Conservation (phyloP, 192 early-diverging fungal species). For the Dissophora globulifera region DNA sequence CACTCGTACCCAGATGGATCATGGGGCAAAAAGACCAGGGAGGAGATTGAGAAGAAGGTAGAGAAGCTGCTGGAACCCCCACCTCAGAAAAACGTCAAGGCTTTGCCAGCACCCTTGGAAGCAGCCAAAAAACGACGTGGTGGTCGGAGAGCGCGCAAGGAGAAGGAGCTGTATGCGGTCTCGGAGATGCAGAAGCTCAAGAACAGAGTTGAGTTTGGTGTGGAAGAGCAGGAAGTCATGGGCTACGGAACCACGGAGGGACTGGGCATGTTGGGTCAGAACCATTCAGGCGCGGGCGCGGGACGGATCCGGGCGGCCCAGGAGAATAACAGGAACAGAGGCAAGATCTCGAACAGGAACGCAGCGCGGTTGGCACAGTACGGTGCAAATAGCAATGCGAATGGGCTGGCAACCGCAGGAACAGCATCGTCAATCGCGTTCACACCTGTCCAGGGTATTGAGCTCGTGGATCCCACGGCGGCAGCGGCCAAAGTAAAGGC, state of each 20-base stretch:
- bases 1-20: slow-evolving; percentile 78
- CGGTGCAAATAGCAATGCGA: slow-evolving; percentile 54
- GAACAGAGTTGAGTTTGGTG: slow-evolving; percentile 93
- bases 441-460: slow-evolving; percentile 95
- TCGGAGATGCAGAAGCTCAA: slow-evolving; percentile 91
- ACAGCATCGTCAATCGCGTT: slow-evolving; percentile 91
- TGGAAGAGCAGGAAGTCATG: slow-evolving; percentile 89
- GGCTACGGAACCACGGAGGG: slow-evolving; percentile 88
- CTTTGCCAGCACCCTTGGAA: slow-evolving; percentile 92
- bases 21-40: slow-evolving; percentile 73
- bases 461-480: slow-evolving; percentile 87
- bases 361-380: slow-evolving; percentile 45
- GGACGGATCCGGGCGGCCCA: slow-evolving; percentile 83
- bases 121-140: slow-evolving; percentile 90
- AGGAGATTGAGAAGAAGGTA: slow-evolving; percentile 88
- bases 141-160: slow-evolving; percentile 86
- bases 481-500: slow-evolving; percentile 68
- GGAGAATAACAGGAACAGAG: slow-evolving; percentile 75
- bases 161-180: slow-evolving; percentile 83
- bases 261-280: slow-evolving; percentile 84
- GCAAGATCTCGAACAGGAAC: slow-evolving; percentile 62
- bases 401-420: slow-evolving; percentile 74
- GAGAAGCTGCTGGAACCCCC: slow-evolving; percentile 89
- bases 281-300: slow-evolving; percentile 55
- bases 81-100: slow-evolving; percentile 85